Base-by-base conservation (phyloP, 139 green algal genomes). In the Closterium sp. region DNA sequence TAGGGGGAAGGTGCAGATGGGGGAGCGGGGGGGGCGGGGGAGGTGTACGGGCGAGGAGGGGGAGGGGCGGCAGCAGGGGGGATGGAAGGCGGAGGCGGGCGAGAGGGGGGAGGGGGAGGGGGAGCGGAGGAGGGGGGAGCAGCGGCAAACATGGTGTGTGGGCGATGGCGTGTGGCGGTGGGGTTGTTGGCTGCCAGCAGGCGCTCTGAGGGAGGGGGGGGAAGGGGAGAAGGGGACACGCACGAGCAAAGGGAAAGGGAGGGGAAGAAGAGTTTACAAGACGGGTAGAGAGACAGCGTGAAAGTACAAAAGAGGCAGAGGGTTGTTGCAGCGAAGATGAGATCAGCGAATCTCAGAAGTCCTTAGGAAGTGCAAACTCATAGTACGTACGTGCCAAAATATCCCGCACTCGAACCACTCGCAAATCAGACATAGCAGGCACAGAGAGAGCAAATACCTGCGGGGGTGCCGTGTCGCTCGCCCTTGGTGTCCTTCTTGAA, bases 401-500 rank as follows among this genome's bases (percentile, higher is more conserved):
- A 12, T 55, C 4, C 36, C 6, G 36, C 36, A 55, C 36, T 55
- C 36, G 36, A 4, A 55, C 36, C 36, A 55, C 36, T 55, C 6
- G 36, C 36, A 6, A 55, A 55, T 6, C 36, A 55, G 36, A 55
- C n/a, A 55, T 55, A 19, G 38, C 19, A 66, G 9, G 9, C 38
- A 66, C 38, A 66, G 19, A 66, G 19, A 66, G 2, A 66, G 38
- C 38, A 66, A 66, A 9, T 2, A 91, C 90, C 90, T 88, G 97
- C 97, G 0, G 97, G 97, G 7, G 97, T 98, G 89, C 98, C 98
- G 92, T 99, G 98, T 19, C 98, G 96, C 95, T 99, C 98, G 8
- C 98, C 97, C 90, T 97, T 98, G 2, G 96, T 97, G 94, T 99
- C 98, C 93, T 99, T 99, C 94, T 99, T 99, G 95, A 96, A 99